Evolutionary conservation across 495 filamentous ascomycete species (phyloP).

Genomic region (Daldinia bambusicola): DNA sequence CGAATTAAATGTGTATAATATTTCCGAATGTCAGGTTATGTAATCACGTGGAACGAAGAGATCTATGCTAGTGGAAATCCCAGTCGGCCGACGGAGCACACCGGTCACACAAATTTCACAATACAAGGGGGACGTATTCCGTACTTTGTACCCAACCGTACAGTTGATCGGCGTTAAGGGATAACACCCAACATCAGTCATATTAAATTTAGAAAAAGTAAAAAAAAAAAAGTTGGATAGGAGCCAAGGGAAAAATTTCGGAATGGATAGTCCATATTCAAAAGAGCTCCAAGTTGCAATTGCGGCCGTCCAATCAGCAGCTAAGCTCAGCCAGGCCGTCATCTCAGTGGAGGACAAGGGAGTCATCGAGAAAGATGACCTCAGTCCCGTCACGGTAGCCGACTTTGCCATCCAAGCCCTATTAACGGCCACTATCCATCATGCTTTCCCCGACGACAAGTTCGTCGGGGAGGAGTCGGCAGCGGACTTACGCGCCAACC

Average conservation of each 20-base stretch:
- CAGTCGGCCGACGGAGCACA: not conserved
- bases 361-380: constrained; percentile 63
- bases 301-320: constrained; percentile 49
- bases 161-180: not conserved
- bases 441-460: constrained; percentile 64
- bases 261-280: constrained; percentile 53
- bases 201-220: not conserved
- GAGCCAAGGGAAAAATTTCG: constrained; percentile 3
- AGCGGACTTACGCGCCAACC: constrained; percentile 61
- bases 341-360: constrained; percentile 49
- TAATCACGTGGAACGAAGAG: not conserved
- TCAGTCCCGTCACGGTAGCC: constrained; percentile 71
- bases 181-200: not conserved
- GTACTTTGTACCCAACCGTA: no score
- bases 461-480: constrained; percentile 73
- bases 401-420: constrained; percentile 75
- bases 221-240: not conserved
- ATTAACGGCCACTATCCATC: constrained; percentile 64
- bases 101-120: not conserved
- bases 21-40: not conserved
- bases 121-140: no score
- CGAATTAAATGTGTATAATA: not conserved
- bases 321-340: constrained; percentile 53
- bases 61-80: not conserved
- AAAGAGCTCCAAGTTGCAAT: constrained; percentile 48